Base-by-base conservation (phyloP, 306 rosid species). In the Ochetophila trinervis region DNA sequence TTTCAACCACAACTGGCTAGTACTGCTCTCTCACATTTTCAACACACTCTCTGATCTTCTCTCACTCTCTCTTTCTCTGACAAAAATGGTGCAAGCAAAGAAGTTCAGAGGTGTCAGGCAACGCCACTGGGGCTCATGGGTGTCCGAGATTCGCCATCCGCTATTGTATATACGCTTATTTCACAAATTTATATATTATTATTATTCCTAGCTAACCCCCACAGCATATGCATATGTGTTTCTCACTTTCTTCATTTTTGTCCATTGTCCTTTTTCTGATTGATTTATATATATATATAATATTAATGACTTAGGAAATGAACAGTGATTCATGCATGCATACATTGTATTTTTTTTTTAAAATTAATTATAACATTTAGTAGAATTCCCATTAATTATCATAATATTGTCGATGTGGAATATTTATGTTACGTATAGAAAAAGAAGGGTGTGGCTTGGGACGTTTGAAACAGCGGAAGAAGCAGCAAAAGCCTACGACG, bases 101-200 rank as follows among this genome's bases (percentile, higher is more conserved):
- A 87, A 87, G 78, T 90, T 77, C 68, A 79, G 95, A 85, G 96
- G 96, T 67, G 96, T 87, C 73, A 74, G 96, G 78, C 89, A 87
- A 76, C 91, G 96, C 67, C 95, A 81, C 21, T 90, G 96, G 96
- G 96, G 96, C 62, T 90, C 96, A 3, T 90, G 96, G 91, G 96
- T 90, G 40, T 82, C 97, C 22, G 95, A 90, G 80, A 90, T 90
- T 82, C 97, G 92, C 30, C 91, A 90, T 34, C 97, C 97, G 6
- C 68, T 87, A 70, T 71, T 87, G 95, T 87, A 87, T 45, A 45
- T 2, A 7, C 53, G n/a, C n/a, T n/a, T n/a, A n/a, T n/a, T 49
- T 49, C 18, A 16, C 19, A 49, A 49, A 4, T n/a, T n/a, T n/a
- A n/a, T n/a, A n/a, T n/a, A n/a, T n/a, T n/a, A n/a, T n/a, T n/a